These are phyloP conservation scores for Cucurbitaria berberidis DNA, from an alignment of 2,329 filamentous ascomycete genomes.

Conservation along the genomic window DNA sequence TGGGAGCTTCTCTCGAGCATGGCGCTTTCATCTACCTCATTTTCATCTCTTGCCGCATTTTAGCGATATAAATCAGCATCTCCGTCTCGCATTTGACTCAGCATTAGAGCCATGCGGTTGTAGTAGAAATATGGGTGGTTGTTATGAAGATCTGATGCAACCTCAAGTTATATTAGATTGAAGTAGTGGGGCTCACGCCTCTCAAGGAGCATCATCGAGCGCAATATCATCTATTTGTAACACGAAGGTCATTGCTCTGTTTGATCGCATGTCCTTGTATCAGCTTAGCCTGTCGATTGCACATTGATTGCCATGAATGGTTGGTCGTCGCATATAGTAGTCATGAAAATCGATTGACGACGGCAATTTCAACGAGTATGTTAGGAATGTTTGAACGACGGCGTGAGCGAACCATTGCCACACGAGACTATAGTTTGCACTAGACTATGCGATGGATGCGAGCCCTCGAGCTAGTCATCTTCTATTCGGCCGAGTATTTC, in stretches of 20 bases:
- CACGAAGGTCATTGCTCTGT: not conserved
- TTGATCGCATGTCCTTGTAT: not conserved
- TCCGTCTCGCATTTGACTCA: not conserved
- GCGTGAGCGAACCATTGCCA: not conserved
- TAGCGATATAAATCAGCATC: slow-evolving; percentile 10
- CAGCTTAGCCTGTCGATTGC: not conserved
- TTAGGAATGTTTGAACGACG: not conserved
- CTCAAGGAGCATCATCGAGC: not conserved
- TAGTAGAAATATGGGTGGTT: not conserved
- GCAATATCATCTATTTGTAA: not conserved
- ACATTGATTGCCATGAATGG: no score
- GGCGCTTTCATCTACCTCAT: not conserved
- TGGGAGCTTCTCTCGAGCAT: not conserved
- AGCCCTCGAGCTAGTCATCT: not conserved
- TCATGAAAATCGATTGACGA: no score
- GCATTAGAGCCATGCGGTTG: not conserved
- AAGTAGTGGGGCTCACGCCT: not conserved
- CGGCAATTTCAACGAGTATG: no score
- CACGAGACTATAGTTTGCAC: not conserved
- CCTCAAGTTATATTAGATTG: not conserved
- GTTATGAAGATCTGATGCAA: not conserved
- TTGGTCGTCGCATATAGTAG: no score
- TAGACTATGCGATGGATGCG: not conserved
- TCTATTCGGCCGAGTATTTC: not conserved
- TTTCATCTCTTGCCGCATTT: slow-evolving; percentile 11